phyloP scores from a whole-genome alignment of 164 flowering plant genomes.

The Macadamia integrifolia region DNA sequence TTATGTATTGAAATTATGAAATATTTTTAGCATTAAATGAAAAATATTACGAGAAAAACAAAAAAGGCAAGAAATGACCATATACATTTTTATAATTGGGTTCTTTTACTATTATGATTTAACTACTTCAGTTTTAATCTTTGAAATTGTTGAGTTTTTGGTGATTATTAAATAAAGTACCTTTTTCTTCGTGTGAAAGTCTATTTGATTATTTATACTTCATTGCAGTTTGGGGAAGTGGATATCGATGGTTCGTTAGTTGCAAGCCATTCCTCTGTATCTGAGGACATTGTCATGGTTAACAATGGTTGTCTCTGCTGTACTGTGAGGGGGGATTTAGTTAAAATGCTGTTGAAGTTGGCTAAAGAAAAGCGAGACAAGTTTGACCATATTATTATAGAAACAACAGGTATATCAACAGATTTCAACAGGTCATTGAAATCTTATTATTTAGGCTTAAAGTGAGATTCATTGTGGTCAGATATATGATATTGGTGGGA shows the following conservation, averaged over 20 bases:
- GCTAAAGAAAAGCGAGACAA: conserved; percentile 64
- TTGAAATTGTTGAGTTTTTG: neutral
- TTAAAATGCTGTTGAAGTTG: conserved; percentile 79
- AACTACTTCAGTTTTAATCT: neutral
- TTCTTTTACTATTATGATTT: no score
- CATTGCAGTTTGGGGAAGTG: conserved; percentile 88
- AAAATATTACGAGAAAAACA: no score
- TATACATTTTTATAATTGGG: no score
- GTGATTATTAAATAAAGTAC: neutral
- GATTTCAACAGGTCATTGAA: neutral
- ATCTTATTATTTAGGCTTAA: no score
- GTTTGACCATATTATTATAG: conserved; percentile 94
- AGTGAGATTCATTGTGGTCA: neutral
- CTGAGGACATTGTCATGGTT: conserved; percentile 86
- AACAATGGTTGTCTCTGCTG: conserved; percentile 96
- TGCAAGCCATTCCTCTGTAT: conserved; percentile 67
- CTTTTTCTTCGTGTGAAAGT: neutral
- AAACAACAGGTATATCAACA: conserved; percentile 71
- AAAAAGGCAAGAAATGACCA: no score
- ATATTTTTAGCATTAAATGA: no score
- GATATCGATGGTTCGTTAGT: conserved; percentile 96
- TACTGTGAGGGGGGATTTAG: conserved; percentile 92
- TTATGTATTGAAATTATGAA: no score
- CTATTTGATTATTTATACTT: neutral
- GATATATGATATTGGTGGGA: neutral